Evolutionary conservation across 306 rosid genomes (phyloP).

Genomic region (Comarum palustre): DNA sequence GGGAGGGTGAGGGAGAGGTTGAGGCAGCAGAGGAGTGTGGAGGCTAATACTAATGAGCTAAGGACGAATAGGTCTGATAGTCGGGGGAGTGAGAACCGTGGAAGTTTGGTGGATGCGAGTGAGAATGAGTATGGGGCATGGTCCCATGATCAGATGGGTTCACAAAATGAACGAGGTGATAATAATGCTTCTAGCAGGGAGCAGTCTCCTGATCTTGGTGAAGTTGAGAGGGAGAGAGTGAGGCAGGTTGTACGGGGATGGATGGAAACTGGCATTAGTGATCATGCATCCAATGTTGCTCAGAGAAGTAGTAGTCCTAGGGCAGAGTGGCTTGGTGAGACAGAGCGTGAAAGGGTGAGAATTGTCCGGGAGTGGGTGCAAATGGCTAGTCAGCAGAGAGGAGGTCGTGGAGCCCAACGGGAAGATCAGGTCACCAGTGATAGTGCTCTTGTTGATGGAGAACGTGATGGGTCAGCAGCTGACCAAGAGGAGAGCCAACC

Average conservation of each 20-base stretch:
- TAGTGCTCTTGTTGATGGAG: slow-evolving; percentile 50
- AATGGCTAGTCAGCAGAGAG: slow-evolving; percentile 95
- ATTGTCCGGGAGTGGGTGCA: slow-evolving; percentile 98
- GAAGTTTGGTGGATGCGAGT: slow-evolving; percentile 83
- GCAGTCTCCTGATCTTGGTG: slow-evolving; percentile 98
- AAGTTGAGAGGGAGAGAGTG: slow-evolving; percentile 99
- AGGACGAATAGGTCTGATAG: slow-evolving; percentile 64
- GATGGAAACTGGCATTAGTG: slow-evolving; percentile 97
- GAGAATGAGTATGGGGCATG: slow-evolving; percentile 88
- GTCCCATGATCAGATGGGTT: slow-evolving; percentile 70
- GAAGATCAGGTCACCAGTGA: slow-evolving; percentile 54
- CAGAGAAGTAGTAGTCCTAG: slow-evolving; percentile 68
- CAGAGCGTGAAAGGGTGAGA: slow-evolving; percentile 99
- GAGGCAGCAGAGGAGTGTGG: slow-evolving; percentile 70
- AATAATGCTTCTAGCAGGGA: slow-evolving; percentile 80
- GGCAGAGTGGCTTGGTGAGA: slow-evolving; percentile 99
- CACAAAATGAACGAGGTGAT: slow-evolving; percentile 52
- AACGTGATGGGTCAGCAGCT: slow-evolving; percentile 43
- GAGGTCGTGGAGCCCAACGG: slow-evolving; percentile 75
- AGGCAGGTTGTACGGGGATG: slow-evolving; percentile 95
- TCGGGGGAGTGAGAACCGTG: slow-evolving; percentile 82
- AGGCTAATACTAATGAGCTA: slow-evolving; percentile 61
- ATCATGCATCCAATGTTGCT: slow-evolving; percentile 67
- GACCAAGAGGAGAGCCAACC: slow-evolving; percentile 88
- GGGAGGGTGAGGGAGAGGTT: slow-evolving; percentile 89